phyloP scores from a whole-genome alignment of 768 basidiomycete species.

The Mrakia blollopis region DNA sequence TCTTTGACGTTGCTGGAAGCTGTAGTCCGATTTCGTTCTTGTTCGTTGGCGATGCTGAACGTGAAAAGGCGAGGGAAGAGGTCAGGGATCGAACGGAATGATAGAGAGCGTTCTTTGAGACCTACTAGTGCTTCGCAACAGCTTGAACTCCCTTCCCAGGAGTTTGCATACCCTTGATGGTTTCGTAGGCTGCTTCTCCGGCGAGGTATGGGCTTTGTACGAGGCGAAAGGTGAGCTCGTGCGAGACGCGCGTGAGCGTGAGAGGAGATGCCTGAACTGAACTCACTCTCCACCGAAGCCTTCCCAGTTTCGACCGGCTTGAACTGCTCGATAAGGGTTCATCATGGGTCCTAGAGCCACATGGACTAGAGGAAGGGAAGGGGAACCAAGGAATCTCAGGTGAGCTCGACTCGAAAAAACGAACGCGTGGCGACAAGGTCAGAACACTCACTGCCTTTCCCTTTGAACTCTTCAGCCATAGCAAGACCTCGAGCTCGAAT shows the following conservation, averaged over 20 bases:
- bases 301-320: slow-evolving; percentile 10
- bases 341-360: slow-evolving; percentile 15
- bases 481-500: slow-evolving; percentile 26
- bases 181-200: slow-evolving; percentile 71
- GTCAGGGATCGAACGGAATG: neutral
- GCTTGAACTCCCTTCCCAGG: slow-evolving; percentile 49
- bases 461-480: slow-evolving; percentile 23
- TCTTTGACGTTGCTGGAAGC: slow-evolving; percentile 67
- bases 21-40: slow-evolving; percentile 46
- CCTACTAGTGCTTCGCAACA: slow-evolving; percentile 55
- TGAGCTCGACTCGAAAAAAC: neutral
- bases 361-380: neutral
- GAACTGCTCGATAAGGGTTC: neutral
- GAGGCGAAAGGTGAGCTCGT: neutral
- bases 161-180: slow-evolving; percentile 52
- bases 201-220: slow-evolving; percentile 48
- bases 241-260: too few species aligned
- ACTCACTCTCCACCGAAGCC: slow-evolving; percentile 22
- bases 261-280: neutral
- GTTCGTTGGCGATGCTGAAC: slow-evolving; percentile 32
- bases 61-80: neutral
- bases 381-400: neutral
- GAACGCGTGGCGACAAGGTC: too few species aligned
- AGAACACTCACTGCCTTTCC: slow-evolving; percentile 10
- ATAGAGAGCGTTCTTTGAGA: slow-evolving; percentile 40